A percentile compares a stretch with the other conserved stretches of the same genome.
Conservation (phyloP, 176 grass and related monocot species). For the Juncus effusus region DNA sequence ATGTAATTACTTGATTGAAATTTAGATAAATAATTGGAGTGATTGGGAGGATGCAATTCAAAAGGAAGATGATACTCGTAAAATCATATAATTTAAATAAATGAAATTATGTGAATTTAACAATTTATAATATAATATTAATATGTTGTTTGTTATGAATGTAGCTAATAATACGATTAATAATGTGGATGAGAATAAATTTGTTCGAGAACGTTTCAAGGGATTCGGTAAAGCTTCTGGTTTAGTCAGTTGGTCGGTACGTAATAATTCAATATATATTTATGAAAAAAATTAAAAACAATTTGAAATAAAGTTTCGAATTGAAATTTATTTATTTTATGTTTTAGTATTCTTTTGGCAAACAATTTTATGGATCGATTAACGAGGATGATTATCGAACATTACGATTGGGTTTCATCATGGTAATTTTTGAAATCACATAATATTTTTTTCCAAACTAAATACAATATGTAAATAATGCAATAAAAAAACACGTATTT, state of each 20-base stretch:
- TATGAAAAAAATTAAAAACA: not conserved
- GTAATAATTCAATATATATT: not conserved
- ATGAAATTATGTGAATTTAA: not conserved
- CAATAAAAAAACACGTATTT: not conserved
- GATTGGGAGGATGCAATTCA: constrained; percentile 56
- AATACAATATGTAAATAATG: not conserved
- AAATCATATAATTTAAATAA: not conserved
- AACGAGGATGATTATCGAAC: constrained; percentile 50
- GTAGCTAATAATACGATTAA: constrained; percentile 42
- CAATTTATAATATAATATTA: not conserved
- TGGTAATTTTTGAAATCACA: constrained; percentile 32
- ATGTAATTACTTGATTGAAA: too few species aligned
- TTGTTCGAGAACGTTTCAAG: constrained; percentile 37
- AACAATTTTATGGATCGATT: constrained; percentile 67
- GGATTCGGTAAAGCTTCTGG: constrained; percentile 32
- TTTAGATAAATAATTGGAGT: constrained; percentile 58
- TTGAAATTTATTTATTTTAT: not conserved
- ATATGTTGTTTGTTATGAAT: constrained; percentile 2
- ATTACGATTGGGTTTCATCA: constrained; percentile 69
- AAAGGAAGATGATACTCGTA: constrained; percentile 31
- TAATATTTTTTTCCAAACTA: not conserved
- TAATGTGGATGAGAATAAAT: constrained; percentile 41
- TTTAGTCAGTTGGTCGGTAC: constrained; percentile 47
- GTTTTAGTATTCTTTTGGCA: constrained; percentile 55
- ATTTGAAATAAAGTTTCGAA: not conserved